These are phyloP conservation scores for Parafenestella ontariensis DNA, from an alignment of 2,329 filamentous ascomycete species.

Conservation along the genomic window DNA sequence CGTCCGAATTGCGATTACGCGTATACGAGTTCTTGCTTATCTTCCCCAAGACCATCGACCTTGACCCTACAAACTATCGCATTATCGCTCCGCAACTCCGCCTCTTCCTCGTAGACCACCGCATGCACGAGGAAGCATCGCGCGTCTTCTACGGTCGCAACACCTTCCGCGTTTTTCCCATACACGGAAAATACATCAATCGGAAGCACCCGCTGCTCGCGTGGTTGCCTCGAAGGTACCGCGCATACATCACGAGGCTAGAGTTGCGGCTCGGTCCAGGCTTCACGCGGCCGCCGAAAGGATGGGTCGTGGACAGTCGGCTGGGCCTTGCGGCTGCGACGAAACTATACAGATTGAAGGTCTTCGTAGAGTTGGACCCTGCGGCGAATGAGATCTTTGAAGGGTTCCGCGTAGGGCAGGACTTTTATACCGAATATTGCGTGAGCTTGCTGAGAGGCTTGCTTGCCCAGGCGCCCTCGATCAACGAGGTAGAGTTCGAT, in stretches of 20 bases:
- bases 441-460: conserved; percentile 64
- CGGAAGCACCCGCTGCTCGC: conserved; percentile 75
- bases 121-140: conserved; percentile 59
- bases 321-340: conserved; percentile 70
- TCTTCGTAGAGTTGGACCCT: conserved; percentile 77
- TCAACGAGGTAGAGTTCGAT: conserved; percentile 72
- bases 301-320: conserved; percentile 71
- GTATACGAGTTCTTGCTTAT: conserved; percentile 58
- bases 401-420: conserved; percentile 69
- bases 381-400: conserved; percentile 69
- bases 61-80: conserved; percentile 71
- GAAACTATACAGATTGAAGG: conserved; percentile 65
- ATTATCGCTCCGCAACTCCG: conserved; percentile 66
- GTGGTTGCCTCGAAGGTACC: conserved; percentile 67
- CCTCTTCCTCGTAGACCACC: conserved; percentile 68
- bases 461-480: conserved; percentile 62
- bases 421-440: conserved; percentile 75
- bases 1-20: conserved; percentile 60
- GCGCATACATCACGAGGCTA: conserved; percentile 66
- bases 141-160: conserved; percentile 60
- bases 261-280: conserved; percentile 77
- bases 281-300: conserved; percentile 72
- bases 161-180: conserved; percentile 61
- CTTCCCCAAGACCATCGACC: conserved; percentile 66
- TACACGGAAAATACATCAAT: conserved; percentile 69